These are phyloP conservation scores for Ophiobolus disseminans DNA, from an alignment of 2,329 filamentous ascomycete genomes.

Conservation along the genomic window DNA sequence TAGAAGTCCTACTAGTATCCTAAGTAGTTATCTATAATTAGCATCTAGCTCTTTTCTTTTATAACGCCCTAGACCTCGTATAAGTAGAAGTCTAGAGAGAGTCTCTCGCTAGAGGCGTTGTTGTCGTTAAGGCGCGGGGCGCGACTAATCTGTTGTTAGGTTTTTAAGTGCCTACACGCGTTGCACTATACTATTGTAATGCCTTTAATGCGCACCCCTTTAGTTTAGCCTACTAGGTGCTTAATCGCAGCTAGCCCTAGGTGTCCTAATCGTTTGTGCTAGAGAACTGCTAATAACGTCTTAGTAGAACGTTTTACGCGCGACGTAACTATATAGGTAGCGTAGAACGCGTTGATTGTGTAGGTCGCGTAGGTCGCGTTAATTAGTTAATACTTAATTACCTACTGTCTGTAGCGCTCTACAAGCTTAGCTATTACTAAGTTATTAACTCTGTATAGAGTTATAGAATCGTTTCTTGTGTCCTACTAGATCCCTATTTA, in stretches of 20 bases:
- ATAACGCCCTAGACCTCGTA: slow-evolving; percentile 5
- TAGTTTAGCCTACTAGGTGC: background rate
- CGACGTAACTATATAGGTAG: background rate
- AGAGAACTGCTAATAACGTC: background rate
- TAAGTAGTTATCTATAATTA: background rate
- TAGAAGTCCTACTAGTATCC: slow-evolving; percentile 4
- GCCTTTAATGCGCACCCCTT: slow-evolving; percentile 3
- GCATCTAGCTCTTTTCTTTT: slow-evolving; percentile 6
- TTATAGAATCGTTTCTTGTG: background rate
- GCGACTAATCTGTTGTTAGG: background rate
- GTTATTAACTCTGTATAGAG: background rate
- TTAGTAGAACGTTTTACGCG: background rate
- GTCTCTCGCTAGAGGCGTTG: background rate
- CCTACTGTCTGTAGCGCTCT: background rate
- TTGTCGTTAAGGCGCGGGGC: background rate
- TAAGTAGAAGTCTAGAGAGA: slow-evolving; percentile 4
- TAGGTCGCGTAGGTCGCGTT: too few species aligned
- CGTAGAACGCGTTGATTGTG: background rate
- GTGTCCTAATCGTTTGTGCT: slow-evolving; percentile 1
- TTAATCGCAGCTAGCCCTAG: background rate
- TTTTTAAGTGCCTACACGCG: background rate
- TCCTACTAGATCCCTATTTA: background rate
- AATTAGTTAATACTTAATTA: background rate
- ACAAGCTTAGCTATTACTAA: background rate
- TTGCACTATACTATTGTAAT: background rate